These are phyloP conservation scores for Phytophthora europaea DNA, from an alignment of 352 stramenopile genomes.

Conservation along the genomic window DNA sequence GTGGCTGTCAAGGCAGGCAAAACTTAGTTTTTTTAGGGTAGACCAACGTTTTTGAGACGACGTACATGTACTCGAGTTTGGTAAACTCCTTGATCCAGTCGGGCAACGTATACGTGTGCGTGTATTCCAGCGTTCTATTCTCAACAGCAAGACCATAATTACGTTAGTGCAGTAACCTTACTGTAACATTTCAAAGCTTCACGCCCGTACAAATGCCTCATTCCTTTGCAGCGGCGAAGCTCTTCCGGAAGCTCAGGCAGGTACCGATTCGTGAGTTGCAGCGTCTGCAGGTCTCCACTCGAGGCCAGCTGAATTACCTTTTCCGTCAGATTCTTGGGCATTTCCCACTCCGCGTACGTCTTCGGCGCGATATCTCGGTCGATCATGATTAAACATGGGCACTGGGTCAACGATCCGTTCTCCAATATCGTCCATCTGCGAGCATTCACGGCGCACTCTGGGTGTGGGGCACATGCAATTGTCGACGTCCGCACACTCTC, in stretches of 20 bases:
- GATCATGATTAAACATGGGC: slow-evolving; percentile 55
- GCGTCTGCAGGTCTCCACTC: slow-evolving; percentile 34
- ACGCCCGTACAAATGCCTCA: slow-evolving; percentile 38
- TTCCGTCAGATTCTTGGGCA: slow-evolving; percentile 39
- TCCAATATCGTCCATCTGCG: slow-evolving; percentile 34
- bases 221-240: slow-evolving; percentile 32
- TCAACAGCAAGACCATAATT: too few species aligned
- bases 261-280: slow-evolving; percentile 48
- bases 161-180: too few species aligned
- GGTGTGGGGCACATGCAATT: slow-evolving; percentile 17
- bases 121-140: slow-evolving; percentile 23
- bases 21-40: not conserved
- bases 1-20: not conserved
- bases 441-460: slow-evolving; percentile 40
- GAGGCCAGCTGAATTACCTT: slow-evolving; percentile 37
- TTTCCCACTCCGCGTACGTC: slow-evolving; percentile 42
- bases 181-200: too few species aligned
- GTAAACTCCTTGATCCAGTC: slow-evolving; percentile 38
- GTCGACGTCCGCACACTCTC: slow-evolving; percentile 31
- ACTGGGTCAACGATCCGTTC: slow-evolving; percentile 28
- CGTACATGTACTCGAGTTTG: slow-evolving; percentile 43
- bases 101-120: slow-evolving; percentile 31
- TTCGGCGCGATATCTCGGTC: slow-evolving; percentile 32
- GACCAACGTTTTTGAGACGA: too few species aligned
- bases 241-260: slow-evolving; percentile 39